Evolutionary conservation across 331 rosid genomes (phyloP).

Genomic region (Malus hybrid): DNA sequence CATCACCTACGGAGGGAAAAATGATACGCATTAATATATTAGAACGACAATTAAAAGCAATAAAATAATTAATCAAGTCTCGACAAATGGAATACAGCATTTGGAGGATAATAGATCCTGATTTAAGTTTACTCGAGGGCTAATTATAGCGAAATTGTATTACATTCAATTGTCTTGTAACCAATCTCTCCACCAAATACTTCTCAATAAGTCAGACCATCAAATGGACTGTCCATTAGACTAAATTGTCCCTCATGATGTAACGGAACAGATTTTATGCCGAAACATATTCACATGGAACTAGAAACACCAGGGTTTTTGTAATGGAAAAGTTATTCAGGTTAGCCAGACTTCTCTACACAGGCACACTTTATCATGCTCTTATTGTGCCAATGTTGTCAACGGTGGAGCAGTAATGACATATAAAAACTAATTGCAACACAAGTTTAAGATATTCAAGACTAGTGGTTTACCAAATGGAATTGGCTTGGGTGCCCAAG

Average conservation of each 20-base stretch:
- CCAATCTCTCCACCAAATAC: neutral
- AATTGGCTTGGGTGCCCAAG: slow-evolving; percentile 73
- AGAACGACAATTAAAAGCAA: neutral
- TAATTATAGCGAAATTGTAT: neutral
- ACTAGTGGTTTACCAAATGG: slow-evolving; percentile 43
- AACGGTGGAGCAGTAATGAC: neutral
- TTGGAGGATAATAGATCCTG: neutral
- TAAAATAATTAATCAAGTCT: neutral
- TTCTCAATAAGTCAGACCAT: neutral
- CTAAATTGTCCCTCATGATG: neutral
- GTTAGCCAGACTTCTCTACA: neutral
- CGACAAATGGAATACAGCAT: neutral
- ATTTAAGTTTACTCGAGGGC: neutral
- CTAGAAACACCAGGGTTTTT: neutral
- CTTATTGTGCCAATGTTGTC: neutral
- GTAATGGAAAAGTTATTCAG: neutral
- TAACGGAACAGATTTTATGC: neutral
- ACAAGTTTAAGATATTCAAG: neutral
- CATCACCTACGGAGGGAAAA: slow-evolving; percentile 43
- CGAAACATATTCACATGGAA: neutral
- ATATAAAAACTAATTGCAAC: neutral
- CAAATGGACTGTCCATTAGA: neutral
- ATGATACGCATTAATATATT: neutral
- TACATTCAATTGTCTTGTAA: neutral
- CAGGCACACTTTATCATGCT: neutral